Conservation (phyloP, 352 stramenopile species). For the Phytophthora nicotianae region DNA sequence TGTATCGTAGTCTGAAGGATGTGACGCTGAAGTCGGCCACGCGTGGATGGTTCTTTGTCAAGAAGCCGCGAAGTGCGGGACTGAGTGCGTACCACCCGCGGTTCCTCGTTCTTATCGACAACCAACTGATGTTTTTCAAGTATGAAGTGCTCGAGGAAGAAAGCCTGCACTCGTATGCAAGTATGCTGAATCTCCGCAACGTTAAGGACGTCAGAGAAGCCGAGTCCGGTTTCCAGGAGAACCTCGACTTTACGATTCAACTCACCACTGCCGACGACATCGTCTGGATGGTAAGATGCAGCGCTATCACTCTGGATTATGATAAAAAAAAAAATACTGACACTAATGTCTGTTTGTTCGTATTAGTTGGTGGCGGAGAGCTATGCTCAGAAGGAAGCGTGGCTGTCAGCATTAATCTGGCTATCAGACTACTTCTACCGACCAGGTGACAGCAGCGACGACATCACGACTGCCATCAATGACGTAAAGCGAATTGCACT, state of each 20-base stretch:
- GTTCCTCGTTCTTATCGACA: slow-evolving; percentile 83
- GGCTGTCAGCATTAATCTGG: slow-evolving; percentile 86
- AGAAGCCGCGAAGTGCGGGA: slow-evolving; percentile 66
- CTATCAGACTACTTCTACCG: slow-evolving; percentile 87
- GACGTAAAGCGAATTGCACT: slow-evolving; percentile 49
- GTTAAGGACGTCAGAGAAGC: slow-evolving; percentile 86
- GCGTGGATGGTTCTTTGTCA: slow-evolving; percentile 87
- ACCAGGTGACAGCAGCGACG: slow-evolving; percentile 26
- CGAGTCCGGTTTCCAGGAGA: slow-evolving; percentile 80
- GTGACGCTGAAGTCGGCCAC: slow-evolving; percentile 67
- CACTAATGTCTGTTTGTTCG: not conserved
- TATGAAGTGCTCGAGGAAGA: slow-evolving; percentile 84
- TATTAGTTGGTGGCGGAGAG: slow-evolving; percentile 77
- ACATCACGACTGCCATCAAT: slow-evolving; percentile 29
- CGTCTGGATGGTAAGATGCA: slow-evolving; percentile 73
- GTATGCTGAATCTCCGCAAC: slow-evolving; percentile 68
- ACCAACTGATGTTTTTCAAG: slow-evolving; percentile 85
- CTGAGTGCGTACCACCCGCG: slow-evolving; percentile 82
- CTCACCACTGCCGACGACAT: slow-evolving; percentile 74
- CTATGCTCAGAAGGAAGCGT: slow-evolving; percentile 86
- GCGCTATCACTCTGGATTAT: slow-evolving; percentile 24
- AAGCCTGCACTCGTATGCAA: slow-evolving; percentile 68
- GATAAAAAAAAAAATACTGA: not conserved
- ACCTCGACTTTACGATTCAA: slow-evolving; percentile 87
- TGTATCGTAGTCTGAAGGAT: slow-evolving; percentile 83